A percentile compares a stretch with the other conserved stretches of the same genome.
phyloP scores from a whole-genome alignment of 2,329 filamentous ascomycete species.

The Penicillium sp. region DNA sequence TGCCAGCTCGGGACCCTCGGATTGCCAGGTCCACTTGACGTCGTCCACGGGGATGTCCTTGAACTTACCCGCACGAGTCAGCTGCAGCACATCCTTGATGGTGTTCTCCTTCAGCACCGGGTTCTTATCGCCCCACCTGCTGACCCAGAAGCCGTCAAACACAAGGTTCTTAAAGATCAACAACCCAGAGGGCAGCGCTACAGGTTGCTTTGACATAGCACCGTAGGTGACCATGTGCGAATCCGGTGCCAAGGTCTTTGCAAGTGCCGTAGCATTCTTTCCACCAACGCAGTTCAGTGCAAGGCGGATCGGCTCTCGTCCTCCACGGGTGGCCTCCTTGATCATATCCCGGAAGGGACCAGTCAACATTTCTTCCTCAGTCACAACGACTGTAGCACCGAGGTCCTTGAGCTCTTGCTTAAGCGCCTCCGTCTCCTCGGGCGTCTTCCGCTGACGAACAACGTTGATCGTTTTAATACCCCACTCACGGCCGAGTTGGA shows the following conservation, averaged over 20 bases:
- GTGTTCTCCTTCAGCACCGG: conserved; percentile 73
- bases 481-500: conserved; percentile 84
- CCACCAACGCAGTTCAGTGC: conserved; percentile 94
- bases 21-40: conserved; percentile 80
- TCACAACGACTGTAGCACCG: conserved; percentile 64
- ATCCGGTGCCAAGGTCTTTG: conserved; percentile 68
- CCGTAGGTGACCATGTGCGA: conserved; percentile 90
- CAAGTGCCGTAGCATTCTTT: conserved; percentile 74
- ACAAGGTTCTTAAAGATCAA: conserved; percentile 91
- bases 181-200: conserved; percentile 75
- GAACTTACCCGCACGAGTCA: conserved; percentile 76
- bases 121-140: conserved; percentile 78
- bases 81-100: conserved; percentile 77
- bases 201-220: conserved; percentile 87
- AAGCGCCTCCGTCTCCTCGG: conserved; percentile 64
- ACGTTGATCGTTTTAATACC: conserved; percentile 90
- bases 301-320: conserved; percentile 70
- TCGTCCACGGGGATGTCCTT: conserved; percentile 79
- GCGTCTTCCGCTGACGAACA: conserved; percentile 68
- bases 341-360: conserved; percentile 50
- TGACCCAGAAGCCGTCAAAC: conserved; percentile 95
- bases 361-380: conserved; percentile 57
- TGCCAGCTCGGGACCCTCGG: conserved; percentile 66
- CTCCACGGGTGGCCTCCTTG: conserved; percentile 69
- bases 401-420: conserved; percentile 61